These are phyloP conservation scores for Willaertia magna DNA, from an alignment of 208 protist genomes.

Conservation along the genomic window DNA sequence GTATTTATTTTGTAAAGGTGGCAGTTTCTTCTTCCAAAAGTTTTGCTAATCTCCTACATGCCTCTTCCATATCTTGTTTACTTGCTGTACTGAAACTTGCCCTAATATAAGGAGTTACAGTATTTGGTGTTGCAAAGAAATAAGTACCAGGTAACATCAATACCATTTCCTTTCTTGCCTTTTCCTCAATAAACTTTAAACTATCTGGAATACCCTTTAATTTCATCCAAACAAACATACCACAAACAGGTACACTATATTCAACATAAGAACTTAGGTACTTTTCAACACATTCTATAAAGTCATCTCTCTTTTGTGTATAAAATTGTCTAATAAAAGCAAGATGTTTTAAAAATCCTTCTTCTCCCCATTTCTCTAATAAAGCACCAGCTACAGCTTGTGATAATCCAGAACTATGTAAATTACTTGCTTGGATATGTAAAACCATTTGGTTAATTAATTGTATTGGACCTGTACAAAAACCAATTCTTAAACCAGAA, in stretches of 20 bases:
- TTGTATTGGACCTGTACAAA: conserved; percentile 26
- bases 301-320: conserved; percentile 19
- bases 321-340: conserved; percentile 32
- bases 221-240: conserved; percentile 49
- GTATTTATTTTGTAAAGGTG: too few species aligned
- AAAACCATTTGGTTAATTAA: conserved; percentile 28
- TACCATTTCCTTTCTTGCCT: conserved; percentile 33
- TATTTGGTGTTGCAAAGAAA: conserved; percentile 13
- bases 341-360: conserved; percentile 36
- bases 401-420: conserved; percentile 36
- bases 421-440: conserved; percentile 25
- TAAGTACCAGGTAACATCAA: conserved; percentile 33
- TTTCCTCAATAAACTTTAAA: conserved; percentile 27
- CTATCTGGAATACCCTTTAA: conserved; percentile 25
- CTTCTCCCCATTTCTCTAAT: conserved; percentile 25
- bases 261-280: conserved; percentile 28
- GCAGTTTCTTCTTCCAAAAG: not conserved
- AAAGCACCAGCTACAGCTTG: conserved; percentile 19
- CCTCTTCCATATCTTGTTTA: not conserved
- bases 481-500: conserved; percentile 41
- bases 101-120: not conserved
- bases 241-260: conserved; percentile 23
- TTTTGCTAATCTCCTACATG: not conserved
- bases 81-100: not conserved
- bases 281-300: conserved; percentile 22